A percentile compares a stretch with the other conserved stretches of the same genome.
Evolutionary conservation across 2,329 filamentous ascomycete genomes (phyloP).

Genomic region (Ophiostoma novo-ulmi): DNA sequence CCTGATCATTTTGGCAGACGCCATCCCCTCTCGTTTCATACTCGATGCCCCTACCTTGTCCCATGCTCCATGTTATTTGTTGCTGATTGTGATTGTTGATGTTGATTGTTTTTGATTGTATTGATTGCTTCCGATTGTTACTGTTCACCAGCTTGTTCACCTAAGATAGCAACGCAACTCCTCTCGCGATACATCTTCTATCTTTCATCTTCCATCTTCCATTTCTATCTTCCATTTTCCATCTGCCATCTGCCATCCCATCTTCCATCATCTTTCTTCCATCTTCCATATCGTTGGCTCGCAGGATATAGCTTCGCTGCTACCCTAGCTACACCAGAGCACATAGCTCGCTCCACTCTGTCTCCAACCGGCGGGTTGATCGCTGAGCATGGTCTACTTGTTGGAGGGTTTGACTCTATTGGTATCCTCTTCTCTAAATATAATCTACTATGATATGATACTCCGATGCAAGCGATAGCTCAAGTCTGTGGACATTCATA

Average conservation of each 20-base stretch:
- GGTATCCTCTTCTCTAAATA: background rate
- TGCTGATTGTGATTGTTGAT: background rate
- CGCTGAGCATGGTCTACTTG: background rate
- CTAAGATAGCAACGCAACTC: too few relatives aligned
- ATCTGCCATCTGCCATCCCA: too few relatives aligned
- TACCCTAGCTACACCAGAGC: background rate
- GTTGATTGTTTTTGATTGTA: background rate
- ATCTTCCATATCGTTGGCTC: too few relatives aligned
- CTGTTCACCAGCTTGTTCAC: background rate
- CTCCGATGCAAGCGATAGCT: background rate
- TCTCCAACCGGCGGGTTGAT: background rate
- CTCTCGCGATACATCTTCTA: too few relatives aligned
- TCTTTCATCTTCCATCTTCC: too few relatives aligned
- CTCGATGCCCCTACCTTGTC: background rate
- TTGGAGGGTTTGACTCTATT: background rate
- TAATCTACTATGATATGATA: background rate
- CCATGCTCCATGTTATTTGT: background rate
- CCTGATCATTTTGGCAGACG: background rate
- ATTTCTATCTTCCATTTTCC: too few relatives aligned
- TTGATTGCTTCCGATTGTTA: background rate
- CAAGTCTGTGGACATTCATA: background rate
- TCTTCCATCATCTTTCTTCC: too few relatives aligned
- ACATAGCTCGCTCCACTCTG: background rate
- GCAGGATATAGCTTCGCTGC: background rate
- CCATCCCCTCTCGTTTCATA: constrained; percentile 6